Evolutionary conservation across 2,329 filamentous ascomycete genomes (phyloP), one percentile per base, ranked within the genome.

Genomic region (Sporothrix humicola): DNA sequence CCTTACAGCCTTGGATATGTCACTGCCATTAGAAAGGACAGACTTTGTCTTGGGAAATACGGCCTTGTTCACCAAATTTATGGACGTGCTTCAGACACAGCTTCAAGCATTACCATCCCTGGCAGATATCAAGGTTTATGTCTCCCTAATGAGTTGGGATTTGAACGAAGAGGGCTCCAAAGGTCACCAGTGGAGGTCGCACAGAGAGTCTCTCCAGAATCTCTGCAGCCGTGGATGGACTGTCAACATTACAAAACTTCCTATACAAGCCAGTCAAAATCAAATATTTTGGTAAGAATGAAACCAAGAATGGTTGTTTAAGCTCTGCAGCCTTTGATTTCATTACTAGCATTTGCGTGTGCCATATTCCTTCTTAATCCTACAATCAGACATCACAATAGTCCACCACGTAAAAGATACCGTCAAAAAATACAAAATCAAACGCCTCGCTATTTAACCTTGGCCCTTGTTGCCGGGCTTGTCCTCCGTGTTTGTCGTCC

Each of bases 361-460:
- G 61, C 61, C 58, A 26, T 48, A 20, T 10, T 6, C 52, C 9
- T 26, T 26, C n/a, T 9, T 46, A 26, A 66, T 66, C 61, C 61
- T 66, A 66, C 61, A 66, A 46, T 46, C 31, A 37, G 7, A 37
- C 31, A 37, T 37, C 31, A 63, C 9, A 46, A 46, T 37, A 63
- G 44, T 46, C 59, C 20, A 20, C 17, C 20, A n/a, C 23, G 13
- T 42, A 61, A 37, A 13, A 37, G 7, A n/a, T 42, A 42, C 13
- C 23, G 6, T 15, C 37, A 42, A 50, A 10, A 13, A 52, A 52
- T 17, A 52, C 5, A 31, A 66, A 26, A 23, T 31, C 20, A 48
- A 48, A 66, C 65, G 65, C 65, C 65, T 66, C 65, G 65, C 65
- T 68, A 12, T 17, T 56, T 37, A 68, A 13, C 23, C 65, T n/a